A percentile compares a stretch with the other conserved stretches of the same genome.
Conservation (phyloP, 2,329 filamentous ascomycete genomes). For the Fusarium sp. region DNA sequence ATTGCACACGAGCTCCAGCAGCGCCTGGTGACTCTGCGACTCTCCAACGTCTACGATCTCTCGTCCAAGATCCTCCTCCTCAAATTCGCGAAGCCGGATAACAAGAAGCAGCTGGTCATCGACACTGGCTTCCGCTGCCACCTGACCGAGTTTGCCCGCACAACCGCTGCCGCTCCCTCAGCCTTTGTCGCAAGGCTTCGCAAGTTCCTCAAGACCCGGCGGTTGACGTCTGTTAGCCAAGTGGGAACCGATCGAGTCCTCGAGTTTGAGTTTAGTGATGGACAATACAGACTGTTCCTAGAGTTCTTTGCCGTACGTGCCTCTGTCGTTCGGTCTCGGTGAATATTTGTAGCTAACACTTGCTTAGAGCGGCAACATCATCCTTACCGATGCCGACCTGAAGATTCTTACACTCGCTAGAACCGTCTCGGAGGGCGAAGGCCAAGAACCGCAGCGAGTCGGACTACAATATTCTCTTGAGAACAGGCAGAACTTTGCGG, state of each 20-base stretch:
- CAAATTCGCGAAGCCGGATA: slow-evolving; percentile 92
- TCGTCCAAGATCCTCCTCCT: slow-evolving; percentile 95
- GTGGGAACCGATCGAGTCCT: slow-evolving; percentile 94
- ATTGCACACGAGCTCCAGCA: slow-evolving; percentile 92
- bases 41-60: slow-evolving; percentile 96
- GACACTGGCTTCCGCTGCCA: slow-evolving; percentile 98
- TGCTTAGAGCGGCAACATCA: slow-evolving; percentile 82
- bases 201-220: slow-evolving; percentile 87
- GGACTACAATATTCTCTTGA: slow-evolving; percentile 84
- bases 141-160: slow-evolving; percentile 88
- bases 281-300: slow-evolving; percentile 85
- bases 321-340: background rate
- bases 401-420: slow-evolving; percentile 86
- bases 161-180: slow-evolving; percentile 86
- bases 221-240: slow-evolving; percentile 84
- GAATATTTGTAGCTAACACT: slow-evolving; percentile 19
- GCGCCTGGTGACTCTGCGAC: slow-evolving; percentile 79
- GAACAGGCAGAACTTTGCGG: slow-evolving; percentile 84
- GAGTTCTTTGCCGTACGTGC: slow-evolving; percentile 85
- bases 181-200: slow-evolving; percentile 86
- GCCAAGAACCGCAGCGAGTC: slow-evolving; percentile 84
- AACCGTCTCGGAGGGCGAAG: slow-evolving; percentile 82
- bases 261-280: slow-evolving; percentile 93
- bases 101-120: slow-evolving; percentile 89
- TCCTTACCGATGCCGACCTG: slow-evolving; percentile 86